Base-by-base conservation (phyloP, 1,284 basidiomycete species). In the Rugosomyces carneus region DNA sequence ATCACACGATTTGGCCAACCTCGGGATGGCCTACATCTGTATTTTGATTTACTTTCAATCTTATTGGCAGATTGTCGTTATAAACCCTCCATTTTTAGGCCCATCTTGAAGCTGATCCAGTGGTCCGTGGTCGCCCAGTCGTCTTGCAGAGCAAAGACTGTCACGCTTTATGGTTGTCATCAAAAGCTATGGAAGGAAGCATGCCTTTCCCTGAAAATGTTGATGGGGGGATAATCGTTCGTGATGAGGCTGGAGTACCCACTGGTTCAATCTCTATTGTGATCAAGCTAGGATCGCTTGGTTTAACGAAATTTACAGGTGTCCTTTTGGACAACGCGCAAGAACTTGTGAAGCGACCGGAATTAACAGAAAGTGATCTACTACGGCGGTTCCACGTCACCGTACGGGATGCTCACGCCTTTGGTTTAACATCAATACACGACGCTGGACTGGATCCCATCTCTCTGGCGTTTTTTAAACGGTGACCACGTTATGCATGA, bases 81-180 rank as follows among this genome's bases (percentile, higher is more conserved):
- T 45, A 24, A 47, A 18, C 29, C n/a, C 26, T 40, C 38, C 42
- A 10, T 24, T 43, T 31, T 37, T 51, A 92, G 89, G 74, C 71
- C 3, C 84, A 87, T 56, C 68, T 93, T 1, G 89, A 92, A 27
- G 63, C 63, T 1, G 87, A 91, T 50, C 75, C 80, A 3, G 56
- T 85, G 9, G 70, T 93, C 19, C 66, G 68, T 42, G 84, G 80
- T 13, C 75, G 87, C 15, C 80, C 78, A 0, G 79, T 94, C 39
- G 70, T 85, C 8, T 72, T 94, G 11, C 80, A 87, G 55, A 82
- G 89, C 60, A 89, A 94, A 52, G 93, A 96, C 61, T 84, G 86
- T 5, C 93, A 95, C 64, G 91, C 90, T 0, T 69, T 89, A 3
- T 96, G 93, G 93, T 80, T 93, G 4, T 91, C 88, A 13, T 64